A percentile compares a stretch with the other conserved stretches of the same genome.
Conservation (phyloP, 192 early-diverging fungal species). For the Umbelopsis ramanniana region DNA sequence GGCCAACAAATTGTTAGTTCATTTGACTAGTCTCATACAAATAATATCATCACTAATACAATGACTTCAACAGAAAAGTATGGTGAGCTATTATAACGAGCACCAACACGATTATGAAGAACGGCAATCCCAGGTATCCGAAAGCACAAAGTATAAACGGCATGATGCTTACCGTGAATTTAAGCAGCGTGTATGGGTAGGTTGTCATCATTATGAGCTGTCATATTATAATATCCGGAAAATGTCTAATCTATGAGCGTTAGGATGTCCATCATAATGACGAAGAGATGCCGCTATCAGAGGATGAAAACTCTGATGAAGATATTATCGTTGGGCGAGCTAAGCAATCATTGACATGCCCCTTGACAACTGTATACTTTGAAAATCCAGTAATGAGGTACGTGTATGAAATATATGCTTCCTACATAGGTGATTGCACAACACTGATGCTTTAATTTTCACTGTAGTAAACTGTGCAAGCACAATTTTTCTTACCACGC, state of each 20-base stretch:
- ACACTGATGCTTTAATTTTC: background rate
- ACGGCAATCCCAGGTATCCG: background rate
- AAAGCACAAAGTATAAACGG: slow-evolving; percentile 26
- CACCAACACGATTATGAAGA: background rate
- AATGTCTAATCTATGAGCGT: background rate
- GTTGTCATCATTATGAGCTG: background rate
- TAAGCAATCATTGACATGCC: slow-evolving; percentile 34
- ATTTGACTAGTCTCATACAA: background rate
- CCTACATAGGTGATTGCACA: background rate
- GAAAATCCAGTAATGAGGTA: slow-evolving; percentile 42
- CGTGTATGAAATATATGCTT: background rate
- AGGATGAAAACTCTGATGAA: slow-evolving; percentile 26
- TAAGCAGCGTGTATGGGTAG: slow-evolving; percentile 41
- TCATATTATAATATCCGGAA: background rate
- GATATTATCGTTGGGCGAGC: slow-evolving; percentile 33
- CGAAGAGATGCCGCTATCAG: slow-evolving; percentile 29
- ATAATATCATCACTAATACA: background rate
- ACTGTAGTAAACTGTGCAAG: slow-evolving; percentile 28
- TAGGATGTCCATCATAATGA: slow-evolving; percentile 39
- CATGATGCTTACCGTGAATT: slow-evolving; percentile 28
- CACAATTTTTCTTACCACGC: slow-evolving; percentile 37
- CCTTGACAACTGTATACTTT: slow-evolving; percentile 35
- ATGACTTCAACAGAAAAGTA: slow-evolving; percentile 29
- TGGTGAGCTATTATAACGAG: slow-evolving; percentile 15
- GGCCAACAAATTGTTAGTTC: slow-evolving; percentile 34